Conservation (phyloP, 176 grass and related monocot genomes). For the Alopecurus myosuroides region DNA sequence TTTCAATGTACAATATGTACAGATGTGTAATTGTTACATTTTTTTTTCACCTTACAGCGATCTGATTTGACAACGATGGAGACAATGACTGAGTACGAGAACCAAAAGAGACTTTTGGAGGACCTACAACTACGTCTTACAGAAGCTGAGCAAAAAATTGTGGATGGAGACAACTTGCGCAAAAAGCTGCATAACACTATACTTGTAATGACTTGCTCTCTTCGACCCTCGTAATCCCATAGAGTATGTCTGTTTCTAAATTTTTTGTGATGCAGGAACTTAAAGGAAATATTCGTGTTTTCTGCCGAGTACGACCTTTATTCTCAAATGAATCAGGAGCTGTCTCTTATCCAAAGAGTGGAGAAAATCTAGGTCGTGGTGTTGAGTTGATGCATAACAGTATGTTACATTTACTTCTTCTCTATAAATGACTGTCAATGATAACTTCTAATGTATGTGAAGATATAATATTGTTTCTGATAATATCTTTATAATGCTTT, state of each 20-base stretch:
- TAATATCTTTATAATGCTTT: not conserved
- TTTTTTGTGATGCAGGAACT: slow-evolving; percentile 54
- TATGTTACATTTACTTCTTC: slow-evolving; percentile 12
- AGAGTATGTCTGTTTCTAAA: not conserved
- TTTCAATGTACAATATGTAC: not conserved
- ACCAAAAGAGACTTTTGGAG: slow-evolving; percentile 50
- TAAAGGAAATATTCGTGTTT: slow-evolving; percentile 93
- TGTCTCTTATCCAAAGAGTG: slow-evolving; percentile 65
- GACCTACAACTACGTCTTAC: slow-evolving; percentile 46
- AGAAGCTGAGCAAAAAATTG: slow-evolving; percentile 66
- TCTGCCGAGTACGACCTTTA: slow-evolving; percentile 77
- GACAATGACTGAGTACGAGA: slow-evolving; percentile 53
- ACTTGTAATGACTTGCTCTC: slow-evolving; percentile 34
- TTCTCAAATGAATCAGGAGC: slow-evolving; percentile 47
- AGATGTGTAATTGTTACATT: not conserved
- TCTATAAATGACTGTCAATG: not conserved
- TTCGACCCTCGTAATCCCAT: not conserved
- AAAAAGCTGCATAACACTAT: slow-evolving; percentile 89
- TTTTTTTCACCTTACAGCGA: slow-evolving; percentile 30
- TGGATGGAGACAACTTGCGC: slow-evolving; percentile 68
- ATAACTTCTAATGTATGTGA: not conserved
- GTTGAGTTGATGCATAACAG: slow-evolving; percentile 72
- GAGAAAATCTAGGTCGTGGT: slow-evolving; percentile 59
- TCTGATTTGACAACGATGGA: slow-evolving; percentile 56
- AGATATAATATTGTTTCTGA: not conserved